Base-by-base conservation (phyloP, 2,329 filamentous ascomycete genomes). In the Trichoderma gracile region DNA sequence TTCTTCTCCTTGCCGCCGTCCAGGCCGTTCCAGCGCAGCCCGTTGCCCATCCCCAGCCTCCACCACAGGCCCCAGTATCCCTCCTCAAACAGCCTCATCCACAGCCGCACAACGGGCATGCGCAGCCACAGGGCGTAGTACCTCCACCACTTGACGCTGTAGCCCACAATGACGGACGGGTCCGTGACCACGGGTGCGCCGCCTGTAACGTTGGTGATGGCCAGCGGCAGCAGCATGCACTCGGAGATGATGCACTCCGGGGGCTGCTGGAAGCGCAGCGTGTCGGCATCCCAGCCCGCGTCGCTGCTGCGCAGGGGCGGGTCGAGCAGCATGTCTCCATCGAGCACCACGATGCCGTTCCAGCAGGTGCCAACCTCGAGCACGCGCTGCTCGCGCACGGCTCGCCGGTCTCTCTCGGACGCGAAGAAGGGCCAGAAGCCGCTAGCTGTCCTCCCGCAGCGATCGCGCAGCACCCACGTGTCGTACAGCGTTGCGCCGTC, bases 281-380 rank as follows among this genome's bases (percentile, higher is more conserved):
- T 17, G 40, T 58, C 64, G 8, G 53, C 53, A 8, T 57, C 53
- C 64, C 64, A 66, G 38, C 49, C 54, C 2, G 64, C 60, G 14
- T 42, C 50, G 30, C 53, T 25, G 46, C 40, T 42, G 27, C 64
- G 60, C 27, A 66, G 46, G 15, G 15, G 45, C 8, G 59, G 53
- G 30, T 63, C 64, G n/a, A 66, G 60, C 14, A 66, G 40, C 64
- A 66, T 66, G 40, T 66, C 64, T n/a, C 59, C 64, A 21, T 66
- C 64, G 27, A 66, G 64, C 17, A 66, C 64, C 40, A 66, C 64
- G 59, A 66, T 63, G 40, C 64, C 64, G 46, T 66, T 66, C 64
- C 64, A 66, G 14, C 64, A 66, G 21, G 64, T 66, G 40, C 59
- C 60, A 10, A 66, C 64, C 10, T 66, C 59, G 8, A 66, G 27